phyloP scores from a whole-genome alignment of 176 grass and related monocot species.

The Thinopyrum elongatum region DNA sequence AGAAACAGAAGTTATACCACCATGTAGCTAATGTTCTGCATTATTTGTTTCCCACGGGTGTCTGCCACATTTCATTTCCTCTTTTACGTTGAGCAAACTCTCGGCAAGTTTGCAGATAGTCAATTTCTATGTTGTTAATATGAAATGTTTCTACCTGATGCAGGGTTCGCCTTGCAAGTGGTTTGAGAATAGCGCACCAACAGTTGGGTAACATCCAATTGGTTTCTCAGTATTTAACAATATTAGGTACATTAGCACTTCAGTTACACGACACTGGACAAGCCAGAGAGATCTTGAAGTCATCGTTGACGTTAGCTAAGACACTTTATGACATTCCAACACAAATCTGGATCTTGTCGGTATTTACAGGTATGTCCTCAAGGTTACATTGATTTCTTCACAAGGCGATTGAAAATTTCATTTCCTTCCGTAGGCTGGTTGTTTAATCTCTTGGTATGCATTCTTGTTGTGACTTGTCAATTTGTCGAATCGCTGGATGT shows the following conservation, averaged over 20 bases:
- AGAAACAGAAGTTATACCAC: background rate
- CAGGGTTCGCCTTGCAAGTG: constrained; percentile 90
- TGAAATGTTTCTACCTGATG: constrained; percentile 32
- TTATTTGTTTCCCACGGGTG: background rate
- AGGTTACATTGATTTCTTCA: background rate
- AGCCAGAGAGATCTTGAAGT: constrained; percentile 96
- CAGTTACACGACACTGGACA: constrained; percentile 87
- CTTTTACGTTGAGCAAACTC: background rate
- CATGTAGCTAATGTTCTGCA: constrained; percentile 10
- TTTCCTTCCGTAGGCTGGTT: background rate
- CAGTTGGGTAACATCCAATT: constrained; percentile 97
- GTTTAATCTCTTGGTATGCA: constrained; percentile 4
- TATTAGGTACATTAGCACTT: constrained; percentile 89
- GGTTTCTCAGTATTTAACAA: constrained; percentile 97
- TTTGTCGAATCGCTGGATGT: background rate
- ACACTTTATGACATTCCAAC: constrained; percentile 97
- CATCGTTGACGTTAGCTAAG: constrained; percentile 86
- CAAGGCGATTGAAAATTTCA: background rate
- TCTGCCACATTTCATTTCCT: background rate
- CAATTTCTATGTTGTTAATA: constrained; percentile 9
- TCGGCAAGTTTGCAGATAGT: constrained; percentile 9
- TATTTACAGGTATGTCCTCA: constrained; percentile 71
- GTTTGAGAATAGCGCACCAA: constrained; percentile 96
- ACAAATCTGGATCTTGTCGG: constrained; percentile 95
- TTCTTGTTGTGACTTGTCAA: constrained; percentile 12